Evolutionary conservation across 2,329 filamentous ascomycete species (phyloP), one percentile per base, ranked within the genome.

Genomic region (Penicillium freii): DNA sequence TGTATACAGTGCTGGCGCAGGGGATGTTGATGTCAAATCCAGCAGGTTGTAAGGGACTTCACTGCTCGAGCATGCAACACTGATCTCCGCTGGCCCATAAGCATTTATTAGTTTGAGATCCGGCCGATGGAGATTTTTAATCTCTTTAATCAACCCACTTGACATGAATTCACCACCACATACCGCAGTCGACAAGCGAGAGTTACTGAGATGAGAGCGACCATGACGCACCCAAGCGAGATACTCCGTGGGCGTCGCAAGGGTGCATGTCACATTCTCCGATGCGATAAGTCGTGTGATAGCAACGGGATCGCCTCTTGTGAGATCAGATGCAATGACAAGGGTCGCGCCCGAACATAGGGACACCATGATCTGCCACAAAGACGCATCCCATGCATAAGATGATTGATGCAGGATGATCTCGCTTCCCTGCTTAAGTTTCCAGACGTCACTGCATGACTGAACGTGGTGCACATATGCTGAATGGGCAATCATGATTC

Each of bases 51-150:
- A 60, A 17, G 77, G 40, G 19, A 69, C 51, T 9, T 66, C 58
- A 19, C n/a, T 53, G 10, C 56, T 40, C 19, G 54, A 62, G 29
- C 60, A 67, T 9, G 60, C 60, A 21, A 67, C 40, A 4, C 66
- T 66, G 21, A 63, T 61, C 52, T 73, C 71, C 0, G 68, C 59
- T 0, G 71, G 71, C 2, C 71, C 71, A 27, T 73, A 73, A 1
- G 31, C 62, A 49, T 73, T 71, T 21, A 66, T 53, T 10, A 69
- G 38, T 15, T 15, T 57, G 8, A 69, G 34, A 4, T 54, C 50
- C 0, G 56, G 31, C 38, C 56, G 54, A 2, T 46, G 47, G 3
- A 70, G 48, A 3, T 40, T 39, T 21, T 50, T 49, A 27, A 71
- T 60, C n/a, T 50, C 60, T 11, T 57, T 36, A 2, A 56, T 49